Base-by-base conservation (phyloP, 768 basidiomycete species). In the Kwoniella newhampshirensis region DNA sequence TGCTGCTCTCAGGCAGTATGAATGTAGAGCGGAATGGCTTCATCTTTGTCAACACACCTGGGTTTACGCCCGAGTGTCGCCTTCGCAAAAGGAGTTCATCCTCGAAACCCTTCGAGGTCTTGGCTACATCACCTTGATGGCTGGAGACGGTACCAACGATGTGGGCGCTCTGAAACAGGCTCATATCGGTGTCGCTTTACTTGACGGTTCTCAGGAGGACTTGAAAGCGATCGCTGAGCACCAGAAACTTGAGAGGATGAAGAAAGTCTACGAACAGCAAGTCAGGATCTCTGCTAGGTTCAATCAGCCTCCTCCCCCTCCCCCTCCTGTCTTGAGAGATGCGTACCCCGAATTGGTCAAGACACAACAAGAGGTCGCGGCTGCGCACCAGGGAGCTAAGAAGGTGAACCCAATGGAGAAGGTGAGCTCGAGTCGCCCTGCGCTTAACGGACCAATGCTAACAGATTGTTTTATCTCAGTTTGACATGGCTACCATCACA, bases 161-260 rank as follows among this genome's bases (percentile, higher is more conserved):
- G 96, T 99, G 47, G 96, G 96, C 21, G 96, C 96, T 2, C 83
- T 99, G 50, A 99, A 98, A 77, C 92, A 96, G 74, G 96, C 96
- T 0, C 91, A 99, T 75, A 87, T 99, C 57, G 94, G 96, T 48
- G 89, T 98, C 26, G 94, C 94, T 1, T 80, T 92, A 2, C 79
- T 96, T 51, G 91, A 97, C 68, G 91, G 94, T 0, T 89, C 92
- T 0, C 83, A 84, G 0, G 93, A 93, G 66, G 94, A 97, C 69
- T 78, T 99, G 21, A 84, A 89, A 76, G 90, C 88, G 77, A 98
- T 98, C 61, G 89, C 92, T 1, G 91, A 98, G 70, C 85, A 92
- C 61, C 90, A 91, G 75, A 85, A 84, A 75, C 79, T 86, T 53
- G 94, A 98, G 71, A 81, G 93, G 30, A 81, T 96, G 75, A 98